These are phyloP conservation scores for Aspergillus proliferans DNA, from an alignment of 2,329 filamentous ascomycete species.

Conservation along the genomic window DNA sequence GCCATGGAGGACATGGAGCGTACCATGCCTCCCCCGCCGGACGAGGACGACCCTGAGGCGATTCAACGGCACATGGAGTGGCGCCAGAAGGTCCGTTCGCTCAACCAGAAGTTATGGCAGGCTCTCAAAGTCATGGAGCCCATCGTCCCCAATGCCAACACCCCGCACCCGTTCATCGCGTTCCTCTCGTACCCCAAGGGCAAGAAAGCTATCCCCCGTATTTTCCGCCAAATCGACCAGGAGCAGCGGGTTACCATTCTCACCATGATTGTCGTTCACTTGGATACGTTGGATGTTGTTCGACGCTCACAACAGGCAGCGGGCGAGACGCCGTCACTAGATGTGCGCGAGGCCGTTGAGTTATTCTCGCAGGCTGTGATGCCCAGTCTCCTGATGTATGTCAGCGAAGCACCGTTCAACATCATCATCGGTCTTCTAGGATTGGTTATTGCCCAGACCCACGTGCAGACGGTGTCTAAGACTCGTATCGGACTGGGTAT, in stretches of 20 bases:
- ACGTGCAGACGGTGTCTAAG: conserved; percentile 75
- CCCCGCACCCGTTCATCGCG: conserved; percentile 85
- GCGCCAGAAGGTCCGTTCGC: conserved; percentile 61
- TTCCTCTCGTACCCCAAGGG: conserved; percentile 93
- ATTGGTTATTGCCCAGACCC: conserved; percentile 72
- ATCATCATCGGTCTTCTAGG: conserved; percentile 88
- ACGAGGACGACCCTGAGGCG: conserved; percentile 61
- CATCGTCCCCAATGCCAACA: conserved; percentile 64
- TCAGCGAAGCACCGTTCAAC: conserved; percentile 83
- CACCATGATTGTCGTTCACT: conserved; percentile 90
- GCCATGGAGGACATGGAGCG: conserved; percentile 89
- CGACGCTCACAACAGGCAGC: conserved; percentile 68
- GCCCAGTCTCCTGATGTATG: conserved; percentile 80
- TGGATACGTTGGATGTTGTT: conserved; percentile 88
- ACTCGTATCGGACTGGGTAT: conserved; percentile 85
- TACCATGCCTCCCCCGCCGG: conserved; percentile 63
- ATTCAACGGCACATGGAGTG: conserved; percentile 73
- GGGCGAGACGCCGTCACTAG: conserved; percentile 66
- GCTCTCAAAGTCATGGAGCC: conserved; percentile 90
- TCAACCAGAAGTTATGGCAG: conserved; percentile 77
- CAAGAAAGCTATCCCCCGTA: conserved; percentile 89
- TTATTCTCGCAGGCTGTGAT: conserved; percentile 84
- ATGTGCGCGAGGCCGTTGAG: conserved; percentile 85
- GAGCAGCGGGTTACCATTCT: conserved; percentile 88
- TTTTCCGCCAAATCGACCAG: conserved; percentile 87